A percentile compares a stretch with the other conserved stretches of the same genome.
Conservation (phyloP, 495 filamentous ascomycete species). For the Aspergillus sparsus region DNA sequence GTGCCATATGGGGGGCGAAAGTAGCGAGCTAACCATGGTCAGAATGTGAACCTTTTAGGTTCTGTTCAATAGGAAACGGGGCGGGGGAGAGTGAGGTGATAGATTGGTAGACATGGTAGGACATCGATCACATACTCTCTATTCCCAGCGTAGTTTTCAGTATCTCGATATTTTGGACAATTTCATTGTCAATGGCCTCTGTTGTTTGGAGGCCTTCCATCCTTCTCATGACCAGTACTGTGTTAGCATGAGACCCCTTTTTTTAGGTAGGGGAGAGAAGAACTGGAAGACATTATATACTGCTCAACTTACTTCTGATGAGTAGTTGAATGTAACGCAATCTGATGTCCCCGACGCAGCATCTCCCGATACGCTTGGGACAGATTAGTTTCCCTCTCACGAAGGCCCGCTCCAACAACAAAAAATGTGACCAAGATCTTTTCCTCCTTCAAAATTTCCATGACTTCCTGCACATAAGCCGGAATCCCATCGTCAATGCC, state of each 20-base stretch:
- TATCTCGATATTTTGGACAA: conserved; percentile 60
- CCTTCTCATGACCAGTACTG: conserved; percentile 19
- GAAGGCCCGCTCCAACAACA: conserved; percentile 66
- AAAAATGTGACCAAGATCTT: conserved; percentile 74
- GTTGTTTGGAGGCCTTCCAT: conserved; percentile 64
- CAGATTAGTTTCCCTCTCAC: conserved; percentile 60
- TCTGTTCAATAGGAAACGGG: neutral
- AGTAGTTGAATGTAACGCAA: conserved; percentile 73
- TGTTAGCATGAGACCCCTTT: conserved; percentile 4
- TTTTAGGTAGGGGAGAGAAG: neutral
- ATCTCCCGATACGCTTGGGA: conserved; percentile 67
- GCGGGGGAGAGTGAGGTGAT: neutral
- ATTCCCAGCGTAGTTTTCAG: conserved; percentile 54
- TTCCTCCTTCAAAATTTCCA: conserved; percentile 64
- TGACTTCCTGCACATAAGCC: conserved; percentile 59
- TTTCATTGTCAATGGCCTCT: conserved; percentile 69
- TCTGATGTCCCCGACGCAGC: conserved; percentile 66
- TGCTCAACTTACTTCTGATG: conserved; percentile 58
- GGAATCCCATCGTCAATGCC: conserved; percentile 80
- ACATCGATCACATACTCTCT: conserved; percentile 31
- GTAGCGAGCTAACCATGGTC: conserved; percentile 49
- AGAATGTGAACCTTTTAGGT: conserved; percentile 7
- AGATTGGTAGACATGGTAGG: too few species aligned
- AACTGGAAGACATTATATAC: neutral
- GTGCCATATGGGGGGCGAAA: conserved; percentile 79